Evolutionary conservation across 31 red algal genomes (phyloP), one percentile per base, ranked within the genome.

Genomic region (Porphyra umbilicalis): DNA sequence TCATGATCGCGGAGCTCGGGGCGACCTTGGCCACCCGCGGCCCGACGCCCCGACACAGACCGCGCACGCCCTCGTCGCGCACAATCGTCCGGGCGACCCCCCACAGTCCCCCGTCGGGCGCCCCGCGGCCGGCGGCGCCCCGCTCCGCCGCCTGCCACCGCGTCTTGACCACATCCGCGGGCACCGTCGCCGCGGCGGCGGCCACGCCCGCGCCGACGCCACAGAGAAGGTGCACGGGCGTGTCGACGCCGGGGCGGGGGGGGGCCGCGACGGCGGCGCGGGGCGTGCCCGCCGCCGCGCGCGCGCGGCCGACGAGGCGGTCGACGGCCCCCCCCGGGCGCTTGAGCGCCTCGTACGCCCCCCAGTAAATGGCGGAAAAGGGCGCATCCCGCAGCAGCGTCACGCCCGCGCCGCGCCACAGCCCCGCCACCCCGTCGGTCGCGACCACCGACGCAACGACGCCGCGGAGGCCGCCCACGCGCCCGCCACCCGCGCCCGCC

Each of bases 321-420:
- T 79, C 79, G 36, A 75, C 36, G 25, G 25, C 57, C 57, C 57
- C 34, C 38, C 33, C 36, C 39, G 89, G 85, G 39, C 85, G 81
- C 82, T 95, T 95, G 76, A 95, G 85, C 35, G 77, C 79, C 82
- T 99, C 97, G 42, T 99, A 99, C 32, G 85, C 87, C 76, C 84
- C 86, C 97, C 97, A 99, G 79, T 99, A 99, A 68, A 99, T 94
- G 6, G 93, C 97, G 0, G 97, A 99, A 82, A 99, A 99, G 32
- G 97, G 97, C 30, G 91, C 97, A 85, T 99, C 97, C 35, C 97
- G 86, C 40, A 92, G 32, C 77, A 99, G 83, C 29, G 97, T 99
- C 32, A 93, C 85, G 6, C 77, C 86, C 18, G 95, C 77, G 15
- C 97, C 97, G 14, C 88, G 75, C 91, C 90, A 99, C 82, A 93